Evolutionary conservation across 2,329 filamentous ascomycete genomes (phyloP), one percentile per base, ranked within the genome.

Genomic region (Hypomyces perniciosus): DNA sequence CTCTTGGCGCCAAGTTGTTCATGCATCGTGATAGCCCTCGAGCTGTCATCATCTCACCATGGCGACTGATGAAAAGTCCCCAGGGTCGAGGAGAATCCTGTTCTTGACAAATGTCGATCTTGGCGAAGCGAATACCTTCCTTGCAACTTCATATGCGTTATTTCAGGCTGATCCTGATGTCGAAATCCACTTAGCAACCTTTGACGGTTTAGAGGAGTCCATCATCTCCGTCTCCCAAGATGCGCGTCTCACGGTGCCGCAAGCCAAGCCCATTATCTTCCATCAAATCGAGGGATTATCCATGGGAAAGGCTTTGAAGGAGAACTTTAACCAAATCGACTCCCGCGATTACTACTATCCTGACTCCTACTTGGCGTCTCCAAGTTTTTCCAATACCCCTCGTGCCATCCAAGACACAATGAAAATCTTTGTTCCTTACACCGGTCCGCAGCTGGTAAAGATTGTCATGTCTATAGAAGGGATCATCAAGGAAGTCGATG

Each of bases 121-220:
- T 52, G 74, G 75, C 4, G 70, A 75, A 50, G 68, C 71, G 13
- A 77, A 75, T 56, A 68, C 76, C 27, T 65, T 73, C 34, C 54
- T 78, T 6, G 74, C 74, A 6, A 66, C 70, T 0, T 63, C 63
- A 4, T 64, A 71, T 34, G 72, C 72, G 29, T 61, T 76, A 1
- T 55, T 72, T 1, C 57, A 53, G 12, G 33, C 62, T 4, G 59
- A 65, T 5, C 63, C 65, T 2, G 52, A 68, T 10, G 63, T 71
- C 29, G 64, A 72, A 33, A 59, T 77, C 6, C 73, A 77, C 51
- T 64, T 77, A 28, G 72, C 68, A 3, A 74, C 74, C 0, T 76
- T 72, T 52, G 51, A 58, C 1, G 59, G 61, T 4, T 60, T 76
- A 1, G 62, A 68, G 13, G 39, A 38, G 5, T 34, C 51, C 4